Evolutionary conservation across 306 rosid species (phyloP).

Genomic region (Acacia crassicarpa): DNA sequence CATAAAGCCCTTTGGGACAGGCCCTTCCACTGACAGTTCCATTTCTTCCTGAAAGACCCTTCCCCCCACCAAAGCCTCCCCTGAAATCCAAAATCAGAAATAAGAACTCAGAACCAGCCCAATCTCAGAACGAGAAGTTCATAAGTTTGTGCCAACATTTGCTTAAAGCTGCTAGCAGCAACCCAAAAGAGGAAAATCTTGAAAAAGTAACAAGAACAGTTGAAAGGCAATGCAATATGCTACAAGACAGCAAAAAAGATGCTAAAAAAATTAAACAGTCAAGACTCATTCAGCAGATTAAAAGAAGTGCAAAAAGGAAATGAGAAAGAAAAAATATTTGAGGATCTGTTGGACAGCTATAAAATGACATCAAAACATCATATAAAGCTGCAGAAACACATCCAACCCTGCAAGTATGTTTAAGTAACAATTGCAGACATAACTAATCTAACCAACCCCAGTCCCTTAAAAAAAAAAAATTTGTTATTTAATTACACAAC

Average conservation of each 20-base stretch:
- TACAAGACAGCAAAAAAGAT: background rate
- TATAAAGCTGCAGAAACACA: background rate
- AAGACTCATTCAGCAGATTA: background rate
- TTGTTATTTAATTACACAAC: background rate
- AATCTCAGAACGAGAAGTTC: background rate
- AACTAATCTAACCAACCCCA: conserved; percentile 2
- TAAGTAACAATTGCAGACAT: conserved; percentile 16
- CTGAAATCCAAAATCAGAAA: conserved; percentile 44
- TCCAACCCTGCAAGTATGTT: conserved; percentile 14
- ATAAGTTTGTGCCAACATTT: background rate
- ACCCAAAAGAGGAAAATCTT: background rate
- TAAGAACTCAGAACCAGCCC: conserved; percentile 13
- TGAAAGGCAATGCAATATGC: background rate
- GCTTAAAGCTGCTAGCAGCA: conserved; percentile 8
- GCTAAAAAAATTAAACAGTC: background rate
- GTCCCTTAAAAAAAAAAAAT: background rate
- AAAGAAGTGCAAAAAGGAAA: background rate
- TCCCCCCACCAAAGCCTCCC: conserved; percentile 89
- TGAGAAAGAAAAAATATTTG: background rate
- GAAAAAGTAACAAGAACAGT: background rate
- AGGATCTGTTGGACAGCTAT: background rate
- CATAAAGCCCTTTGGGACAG: conserved; percentile 89
- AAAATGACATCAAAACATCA: background rate
- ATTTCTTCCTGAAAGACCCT: conserved; percentile 76
- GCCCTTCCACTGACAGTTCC: conserved; percentile 81